Conservation (phyloP, 352 stramenopile genomes). For the Pythium brassicae region DNA sequence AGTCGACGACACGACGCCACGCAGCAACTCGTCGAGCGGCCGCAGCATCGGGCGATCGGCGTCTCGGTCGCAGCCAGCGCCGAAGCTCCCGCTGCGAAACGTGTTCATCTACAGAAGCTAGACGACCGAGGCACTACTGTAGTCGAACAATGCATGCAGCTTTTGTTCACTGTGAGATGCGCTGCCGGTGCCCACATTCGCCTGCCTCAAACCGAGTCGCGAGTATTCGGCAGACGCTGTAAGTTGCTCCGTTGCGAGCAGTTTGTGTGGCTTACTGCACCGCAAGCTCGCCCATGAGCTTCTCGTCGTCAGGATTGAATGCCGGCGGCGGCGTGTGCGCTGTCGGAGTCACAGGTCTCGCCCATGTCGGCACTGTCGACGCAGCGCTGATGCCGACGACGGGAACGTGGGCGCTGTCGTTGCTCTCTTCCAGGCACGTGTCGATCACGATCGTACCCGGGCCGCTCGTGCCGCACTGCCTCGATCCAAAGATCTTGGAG, state of each 20-base stretch:
- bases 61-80: conserved; percentile 5
- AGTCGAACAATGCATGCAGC: neutral
- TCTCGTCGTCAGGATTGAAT: conserved; percentile 6
- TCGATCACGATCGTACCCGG: conserved; percentile 72
- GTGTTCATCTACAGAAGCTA: conserved; percentile 19
- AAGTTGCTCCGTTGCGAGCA: too few relatives aligned
- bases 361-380: neutral
- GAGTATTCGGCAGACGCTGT: too few relatives aligned
- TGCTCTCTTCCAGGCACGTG: conserved; percentile 24
- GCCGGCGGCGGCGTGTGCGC: too few relatives aligned
- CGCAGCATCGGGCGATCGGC: conserved; percentile 9
- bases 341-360: neutral
- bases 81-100: conserved; percentile 16
- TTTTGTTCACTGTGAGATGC: neutral
- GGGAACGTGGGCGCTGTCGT: neutral
- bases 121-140: neutral
- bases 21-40: conserved; percentile 9
- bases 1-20: conserved; percentile 1
- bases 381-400: neutral
- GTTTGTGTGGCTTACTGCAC: neutral
- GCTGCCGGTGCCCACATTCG: neutral
- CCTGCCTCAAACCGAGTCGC: too few relatives aligned
- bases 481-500: conserved; percentile 67
- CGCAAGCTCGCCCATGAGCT: conserved; percentile 6
- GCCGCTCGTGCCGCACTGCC: conserved; percentile 61